Percentiles rank a stretch among this genome's conserved stretches.
phyloP scores from a whole-genome alignment of 1,284 basidiomycete species.

The Irpex sp. region DNA sequence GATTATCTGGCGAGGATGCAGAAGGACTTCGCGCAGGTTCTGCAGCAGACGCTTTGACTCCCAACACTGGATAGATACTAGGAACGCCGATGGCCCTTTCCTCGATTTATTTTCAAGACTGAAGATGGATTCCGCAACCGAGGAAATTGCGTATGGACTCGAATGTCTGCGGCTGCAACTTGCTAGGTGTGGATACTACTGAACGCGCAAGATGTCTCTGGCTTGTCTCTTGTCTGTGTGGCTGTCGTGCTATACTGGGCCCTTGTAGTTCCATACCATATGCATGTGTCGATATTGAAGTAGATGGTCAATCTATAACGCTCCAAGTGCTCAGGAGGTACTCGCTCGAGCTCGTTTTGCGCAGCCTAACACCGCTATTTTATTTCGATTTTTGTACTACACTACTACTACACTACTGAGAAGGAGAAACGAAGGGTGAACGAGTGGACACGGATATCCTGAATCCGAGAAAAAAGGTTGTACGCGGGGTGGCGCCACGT shows the following conservation, averaged over 20 bases:
- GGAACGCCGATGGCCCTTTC: background rate
- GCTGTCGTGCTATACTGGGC: too few species aligned
- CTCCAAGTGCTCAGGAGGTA: too few species aligned
- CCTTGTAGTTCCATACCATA: too few species aligned
- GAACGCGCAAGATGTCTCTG: too few species aligned
- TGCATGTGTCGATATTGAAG: too few species aligned
- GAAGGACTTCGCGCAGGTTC: conserved; percentile 54
- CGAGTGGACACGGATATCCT: background rate
- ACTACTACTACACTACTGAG: background rate
- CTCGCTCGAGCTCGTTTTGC: background rate
- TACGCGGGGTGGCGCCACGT: background rate
- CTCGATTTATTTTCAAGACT: background rate
- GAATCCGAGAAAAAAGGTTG: background rate
- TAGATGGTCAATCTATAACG: too few species aligned
- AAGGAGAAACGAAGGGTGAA: background rate
- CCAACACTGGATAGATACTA: background rate
- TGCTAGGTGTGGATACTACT: too few species aligned
- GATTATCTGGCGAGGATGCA: conserved; percentile 63
- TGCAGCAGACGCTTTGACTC: conserved; percentile 33
- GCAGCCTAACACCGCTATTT: background rate
- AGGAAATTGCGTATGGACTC: too few species aligned
- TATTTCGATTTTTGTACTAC: background rate
- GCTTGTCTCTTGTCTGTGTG: too few species aligned
- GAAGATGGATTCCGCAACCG: too few species aligned
- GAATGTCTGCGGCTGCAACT: too few species aligned